These are phyloP conservation scores for Hymenoscyphus fructigenus DNA, from an alignment of 2,329 filamentous ascomycete species.

Conservation along the genomic window DNA sequence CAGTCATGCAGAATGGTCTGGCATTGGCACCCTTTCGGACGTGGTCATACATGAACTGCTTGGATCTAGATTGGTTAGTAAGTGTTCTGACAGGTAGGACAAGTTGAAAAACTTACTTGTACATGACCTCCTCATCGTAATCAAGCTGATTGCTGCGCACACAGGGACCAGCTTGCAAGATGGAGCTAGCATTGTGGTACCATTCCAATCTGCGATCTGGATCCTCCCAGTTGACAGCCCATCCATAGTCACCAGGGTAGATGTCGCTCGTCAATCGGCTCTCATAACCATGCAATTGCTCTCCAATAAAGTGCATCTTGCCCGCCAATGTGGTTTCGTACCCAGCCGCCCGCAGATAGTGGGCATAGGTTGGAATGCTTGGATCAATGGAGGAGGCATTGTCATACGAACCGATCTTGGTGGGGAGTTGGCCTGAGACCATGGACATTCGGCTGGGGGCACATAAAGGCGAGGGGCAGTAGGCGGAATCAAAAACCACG, in stretches of 20 bases:
- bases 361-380: slow-evolving; percentile 86
- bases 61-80: slow-evolving; percentile 47
- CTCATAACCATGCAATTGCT: slow-evolving; percentile 93
- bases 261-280: slow-evolving; percentile 91
- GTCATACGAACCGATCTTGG: slow-evolving; percentile 89
- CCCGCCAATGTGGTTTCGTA: slow-evolving; percentile 90
- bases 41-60: slow-evolving; percentile 87
- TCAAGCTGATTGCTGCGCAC: slow-evolving; percentile 93
- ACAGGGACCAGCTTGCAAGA: slow-evolving; percentile 84
- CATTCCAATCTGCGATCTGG: slow-evolving; percentile 84
- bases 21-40: slow-evolving; percentile 73
- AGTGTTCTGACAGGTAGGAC: neutral
- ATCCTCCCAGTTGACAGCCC: slow-evolving; percentile 94
- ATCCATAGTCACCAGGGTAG: slow-evolving; percentile 91
- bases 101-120: slow-evolving; percentile 47
- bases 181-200: slow-evolving; percentile 95
- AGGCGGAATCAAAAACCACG: slow-evolving; percentile 90
- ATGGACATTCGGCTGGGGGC: slow-evolving; percentile 92
- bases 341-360: slow-evolving; percentile 80
- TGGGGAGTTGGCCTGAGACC: slow-evolving; percentile 88
- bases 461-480: slow-evolving; percentile 91
- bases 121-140: slow-evolving; percentile 96
- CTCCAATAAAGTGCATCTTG: slow-evolving; percentile 97
- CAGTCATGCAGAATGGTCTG: slow-evolving; percentile 82
- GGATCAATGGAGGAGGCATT: slow-evolving; percentile 83